Percentiles rank a stretch among this genome's conserved stretches.
Evolutionary conservation across 805 yeast genomes (phyloP).

Genomic region (Ogataea trehalophila): DNA sequence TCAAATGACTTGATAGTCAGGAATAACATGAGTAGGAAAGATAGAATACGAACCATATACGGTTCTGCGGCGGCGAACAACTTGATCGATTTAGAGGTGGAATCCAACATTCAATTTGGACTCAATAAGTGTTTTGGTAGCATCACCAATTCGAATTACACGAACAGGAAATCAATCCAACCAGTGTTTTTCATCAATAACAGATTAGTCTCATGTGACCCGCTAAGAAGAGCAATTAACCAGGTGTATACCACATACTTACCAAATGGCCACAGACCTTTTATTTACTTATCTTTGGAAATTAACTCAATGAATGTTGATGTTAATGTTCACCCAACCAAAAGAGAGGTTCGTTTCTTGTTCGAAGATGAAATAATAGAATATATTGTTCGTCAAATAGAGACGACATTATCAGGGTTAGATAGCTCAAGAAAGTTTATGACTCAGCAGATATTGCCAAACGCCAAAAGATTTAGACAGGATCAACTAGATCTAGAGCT

Average conservation of each 20-base stretch:
- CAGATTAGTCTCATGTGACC: conserved; percentile 79
- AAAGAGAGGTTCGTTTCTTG: conserved; percentile 82
- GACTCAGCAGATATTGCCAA: conserved; percentile 52
- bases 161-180: conserved; percentile 55
- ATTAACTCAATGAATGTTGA: conserved; percentile 71
- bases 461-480: conserved; percentile 26
- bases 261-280: conserved; percentile 76
- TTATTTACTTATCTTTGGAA: conserved; percentile 67
- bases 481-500: conserved; percentile 11
- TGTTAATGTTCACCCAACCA: conserved; percentile 95
- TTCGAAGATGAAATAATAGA: conserved; percentile 83
- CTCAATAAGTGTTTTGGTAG: conserved; percentile 50
- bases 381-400: conserved; percentile 44
- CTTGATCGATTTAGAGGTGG: conserved; percentile 44
- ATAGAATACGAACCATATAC: conserved; percentile 67
- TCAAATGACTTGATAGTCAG: conserved; percentile 61
- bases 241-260: conserved; percentile 59
- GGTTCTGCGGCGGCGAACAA: conserved; percentile 69
- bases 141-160: conserved; percentile 67
- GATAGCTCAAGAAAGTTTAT: conserved; percentile 68
- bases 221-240: conserved; percentile 62
- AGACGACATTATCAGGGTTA: conserved; percentile 44
- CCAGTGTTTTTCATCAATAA: conserved; percentile 84
- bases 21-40: conserved; percentile 45
- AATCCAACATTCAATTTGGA: conserved; percentile 38